Percentiles rank a stretch among this genome's conserved stretches.
phyloP scores from a whole-genome alignment of 1,139 yeast species.

The Hemisphaericaspora xylanilytica region DNA sequence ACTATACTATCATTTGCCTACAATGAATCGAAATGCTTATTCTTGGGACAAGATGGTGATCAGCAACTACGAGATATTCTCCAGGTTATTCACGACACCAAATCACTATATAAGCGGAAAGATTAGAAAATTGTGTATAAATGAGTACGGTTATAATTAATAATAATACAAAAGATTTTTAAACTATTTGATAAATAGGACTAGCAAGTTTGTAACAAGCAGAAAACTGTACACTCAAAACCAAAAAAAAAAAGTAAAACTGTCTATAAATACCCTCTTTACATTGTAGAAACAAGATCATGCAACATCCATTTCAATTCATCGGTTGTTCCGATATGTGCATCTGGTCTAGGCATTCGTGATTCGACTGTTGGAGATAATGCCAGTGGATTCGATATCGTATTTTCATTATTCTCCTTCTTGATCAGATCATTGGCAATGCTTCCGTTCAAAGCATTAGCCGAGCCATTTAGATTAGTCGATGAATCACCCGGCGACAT shows the following conservation, averaged over 20 bases:
- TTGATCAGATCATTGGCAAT: background rate
- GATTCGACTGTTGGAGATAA: conserved; percentile 3
- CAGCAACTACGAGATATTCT: conserved; percentile 15
- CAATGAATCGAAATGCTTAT: conserved; percentile 3
- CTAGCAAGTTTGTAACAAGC: too few species aligned
- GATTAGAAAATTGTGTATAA: background rate
- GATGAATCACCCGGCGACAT: background rate
- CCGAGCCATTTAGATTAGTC: background rate
- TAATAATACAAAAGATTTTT: conserved; percentile 1
- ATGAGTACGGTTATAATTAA: background rate
- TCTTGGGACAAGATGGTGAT: conserved; percentile 3
- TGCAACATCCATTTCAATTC: conserved; percentile 72
- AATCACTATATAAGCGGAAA: conserved; percentile 20
- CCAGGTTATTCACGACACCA: conserved; percentile 17
- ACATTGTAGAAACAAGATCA: conserved; percentile 47
- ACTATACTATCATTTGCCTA: conserved; percentile 1
- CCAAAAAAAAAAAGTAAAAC: too few species aligned
- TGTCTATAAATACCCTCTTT: conserved; percentile 10
- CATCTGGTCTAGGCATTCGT: conserved; percentile 14
- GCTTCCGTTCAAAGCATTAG: conserved; percentile 1
- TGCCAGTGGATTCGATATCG: background rate
- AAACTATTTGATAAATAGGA: too few species aligned
- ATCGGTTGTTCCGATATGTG: conserved; percentile 60
- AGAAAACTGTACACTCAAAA: background rate
- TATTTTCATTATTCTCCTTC: background rate